Evolutionary conservation across 257 asterid genomes (phyloP), one percentile per base, ranked within the genome.

Genomic region (Eucommia ulmoides): DNA sequence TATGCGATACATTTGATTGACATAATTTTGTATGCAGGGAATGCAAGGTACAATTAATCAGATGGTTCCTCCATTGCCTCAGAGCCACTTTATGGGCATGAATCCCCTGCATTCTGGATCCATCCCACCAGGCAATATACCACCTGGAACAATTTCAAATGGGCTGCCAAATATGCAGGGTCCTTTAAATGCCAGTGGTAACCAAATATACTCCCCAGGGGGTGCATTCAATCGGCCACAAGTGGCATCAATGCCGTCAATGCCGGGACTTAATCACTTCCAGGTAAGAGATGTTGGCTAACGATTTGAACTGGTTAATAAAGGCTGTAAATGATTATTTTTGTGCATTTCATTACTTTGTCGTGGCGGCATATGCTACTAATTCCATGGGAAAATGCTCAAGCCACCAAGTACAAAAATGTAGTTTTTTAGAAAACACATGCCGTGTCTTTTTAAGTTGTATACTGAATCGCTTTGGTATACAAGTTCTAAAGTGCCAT

Each of bases 201-300:
- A 66, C 54, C 96, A 82, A 67, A 80, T 89, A 92, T 85, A 70
- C 73, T 91, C 81, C 46, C 82, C 80, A 11, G 91, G 78, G 24
- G 91, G 94, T 21, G 78, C 78, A 56, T 89, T 85, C 74, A 80
- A 71, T 72, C 72, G 98, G 67, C 82, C 87, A 49, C 97, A 75
- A 56, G 55, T 70, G 23, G 91, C 87, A 54, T 93, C 83, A 78
- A 71, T 78, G 82, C 95, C 78, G n/a, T 81, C 81, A 83, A 76
- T 89, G 81, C 93, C 91, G 16, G 96, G 94, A 44, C 76, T 74
- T 21, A 86, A 77, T 66, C 96, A 77, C 24, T 89, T 71, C 59
- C 96, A 86, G 96, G 97, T 88, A 61, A 58, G 64, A 38, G 46
- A 59, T 56, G 22, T 45, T 45, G 65, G 50, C 33, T 21, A 6